Evolutionary conservation across 2,329 filamentous ascomycete genomes (phyloP).

Genomic region (Cladorrhinum sp.): DNA sequence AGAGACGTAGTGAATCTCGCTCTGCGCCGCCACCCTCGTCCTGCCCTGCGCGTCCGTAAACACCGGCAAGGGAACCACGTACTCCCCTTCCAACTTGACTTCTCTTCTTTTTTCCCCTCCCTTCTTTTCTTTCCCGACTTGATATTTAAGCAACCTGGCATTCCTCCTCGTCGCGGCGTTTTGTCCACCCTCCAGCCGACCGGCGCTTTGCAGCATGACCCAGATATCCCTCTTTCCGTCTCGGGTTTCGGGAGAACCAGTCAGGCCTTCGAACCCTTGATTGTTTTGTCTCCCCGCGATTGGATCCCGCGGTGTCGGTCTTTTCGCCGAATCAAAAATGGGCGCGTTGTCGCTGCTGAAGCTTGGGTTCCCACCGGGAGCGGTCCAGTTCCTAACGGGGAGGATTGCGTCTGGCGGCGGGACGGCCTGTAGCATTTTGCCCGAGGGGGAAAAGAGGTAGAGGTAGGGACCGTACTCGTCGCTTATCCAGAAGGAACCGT

Average conservation of each 20-base stretch:
- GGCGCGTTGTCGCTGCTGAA: constrained; percentile 51
- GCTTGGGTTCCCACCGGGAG: constrained; percentile 6
- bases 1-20: constrained; percentile 63
- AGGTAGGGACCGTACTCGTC: constrained; percentile 71
- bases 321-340: constrained; percentile 49
- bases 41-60: constrained; percentile 51
- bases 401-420: constrained; percentile 62
- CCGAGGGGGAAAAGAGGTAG: constrained; percentile 59
- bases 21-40: constrained; percentile 60
- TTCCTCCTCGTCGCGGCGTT: constrained; percentile 46
- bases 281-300: constrained; percentile 66
- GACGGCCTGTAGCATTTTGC: constrained; percentile 61
- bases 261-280: constrained; percentile 71
- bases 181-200: constrained; percentile 45
- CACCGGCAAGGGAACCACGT: constrained; percentile 62
- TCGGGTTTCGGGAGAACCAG: constrained; percentile 49
- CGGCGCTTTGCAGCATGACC: constrained; percentile 62
- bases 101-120: constrained; percentile 15
- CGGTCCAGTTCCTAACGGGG: constrained; percentile 55
- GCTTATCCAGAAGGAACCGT: constrained; percentile 64
- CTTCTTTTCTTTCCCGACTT: constrained; percentile 45
- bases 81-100: constrained; percentile 57
- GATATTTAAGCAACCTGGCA: constrained; percentile 62
- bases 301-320: constrained; percentile 54
- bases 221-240: constrained; percentile 57